Percentiles rank a stretch among this genome's conserved stretches.
Conservation (phyloP, 164 flowering plant species). For the Aristolochia contorta region DNA sequence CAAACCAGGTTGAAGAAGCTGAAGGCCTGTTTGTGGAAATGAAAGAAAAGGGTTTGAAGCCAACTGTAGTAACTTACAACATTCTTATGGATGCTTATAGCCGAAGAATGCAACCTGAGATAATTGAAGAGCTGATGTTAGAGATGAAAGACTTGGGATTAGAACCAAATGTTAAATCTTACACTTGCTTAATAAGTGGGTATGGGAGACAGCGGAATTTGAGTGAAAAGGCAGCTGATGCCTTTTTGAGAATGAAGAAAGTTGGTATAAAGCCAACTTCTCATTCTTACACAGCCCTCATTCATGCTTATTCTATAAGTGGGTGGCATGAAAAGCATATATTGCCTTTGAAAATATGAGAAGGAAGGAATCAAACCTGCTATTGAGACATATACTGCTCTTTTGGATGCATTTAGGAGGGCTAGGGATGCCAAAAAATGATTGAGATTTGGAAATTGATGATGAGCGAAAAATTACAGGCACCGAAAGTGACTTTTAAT, state of each 20-base stretch:
- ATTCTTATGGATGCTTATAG: constrained; percentile 87
- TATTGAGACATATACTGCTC: constrained; percentile 76
- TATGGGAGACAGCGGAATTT: constrained; percentile 76
- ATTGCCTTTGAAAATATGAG: constrained; percentile 62
- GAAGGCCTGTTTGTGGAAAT: constrained; percentile 87
- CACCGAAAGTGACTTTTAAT: constrained; percentile 72
- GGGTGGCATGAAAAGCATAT: constrained; percentile 85
- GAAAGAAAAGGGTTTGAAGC: constrained; percentile 57
- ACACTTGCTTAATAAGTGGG: constrained; percentile 78
- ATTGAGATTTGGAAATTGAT: constrained; percentile 78
- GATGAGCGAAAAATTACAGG: constrained; percentile 56
- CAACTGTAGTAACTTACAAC: constrained; percentile 62
- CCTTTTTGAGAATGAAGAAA: constrained; percentile 79
- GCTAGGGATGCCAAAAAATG: constrained; percentile 58
- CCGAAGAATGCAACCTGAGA: constrained; percentile 80
- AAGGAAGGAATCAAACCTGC: constrained; percentile 63
- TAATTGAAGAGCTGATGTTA: constrained; percentile 59
- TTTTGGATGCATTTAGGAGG: constrained; percentile 85
- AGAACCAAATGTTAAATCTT: constrained; percentile 74
- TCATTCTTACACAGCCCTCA: constrained; percentile 80
- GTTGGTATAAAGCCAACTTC: constrained; percentile 65
- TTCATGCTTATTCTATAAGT: constrained; percentile 75
- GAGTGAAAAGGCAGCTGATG: constrained; percentile 90
- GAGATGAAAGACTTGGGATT: constrained; percentile 66
- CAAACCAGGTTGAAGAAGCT: constrained; percentile 79